Conservation (phyloP, 257 asterid genomes). For the Buddleja alternifolia region DNA sequence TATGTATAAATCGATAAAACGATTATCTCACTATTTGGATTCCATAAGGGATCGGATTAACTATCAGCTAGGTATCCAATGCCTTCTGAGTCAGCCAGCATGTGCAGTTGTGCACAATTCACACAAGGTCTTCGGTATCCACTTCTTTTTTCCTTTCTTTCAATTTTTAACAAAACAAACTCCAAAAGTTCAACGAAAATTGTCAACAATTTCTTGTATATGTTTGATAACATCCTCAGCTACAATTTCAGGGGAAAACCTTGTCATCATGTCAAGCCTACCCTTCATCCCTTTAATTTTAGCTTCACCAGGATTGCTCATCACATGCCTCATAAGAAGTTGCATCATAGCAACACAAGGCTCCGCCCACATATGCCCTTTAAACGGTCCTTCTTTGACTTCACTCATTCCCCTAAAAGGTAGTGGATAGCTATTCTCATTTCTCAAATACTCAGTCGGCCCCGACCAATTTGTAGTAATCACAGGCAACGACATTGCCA, state of each 20-base stretch:
- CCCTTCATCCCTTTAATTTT: slow-evolving; percentile 63
- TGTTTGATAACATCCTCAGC: slow-evolving; percentile 57
- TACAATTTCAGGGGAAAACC: slow-evolving; percentile 64
- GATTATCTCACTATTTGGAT: too few species aligned
- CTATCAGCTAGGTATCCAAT: too few species aligned
- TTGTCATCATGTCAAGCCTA: slow-evolving; percentile 65
- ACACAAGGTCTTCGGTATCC: too few species aligned
- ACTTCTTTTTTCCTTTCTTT: too few species aligned
- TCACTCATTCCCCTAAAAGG: slow-evolving; percentile 60
- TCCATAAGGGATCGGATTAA: too few species aligned
- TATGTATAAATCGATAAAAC: neutral
- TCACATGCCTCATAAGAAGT: slow-evolving; percentile 56
- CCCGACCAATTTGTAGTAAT: slow-evolving; percentile 96
- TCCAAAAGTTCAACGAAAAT: slow-evolving; percentile 4
- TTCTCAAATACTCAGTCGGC: slow-evolving; percentile 74
- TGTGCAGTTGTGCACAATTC: too few species aligned
- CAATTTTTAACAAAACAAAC: neutral
- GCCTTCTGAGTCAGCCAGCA: too few species aligned
- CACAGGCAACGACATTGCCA: slow-evolving; percentile 87
- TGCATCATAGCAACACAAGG: slow-evolving; percentile 68
- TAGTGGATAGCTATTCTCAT: slow-evolving; percentile 73
- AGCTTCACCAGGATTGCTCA: slow-evolving; percentile 53
- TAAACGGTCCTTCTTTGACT: slow-evolving; percentile 72
- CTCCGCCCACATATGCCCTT: slow-evolving; percentile 89
- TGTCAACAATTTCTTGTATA: slow-evolving; percentile 45